Base-by-base conservation (phyloP, 768 basidiomycete genomes). In the Termitomyces sp. region DNA sequence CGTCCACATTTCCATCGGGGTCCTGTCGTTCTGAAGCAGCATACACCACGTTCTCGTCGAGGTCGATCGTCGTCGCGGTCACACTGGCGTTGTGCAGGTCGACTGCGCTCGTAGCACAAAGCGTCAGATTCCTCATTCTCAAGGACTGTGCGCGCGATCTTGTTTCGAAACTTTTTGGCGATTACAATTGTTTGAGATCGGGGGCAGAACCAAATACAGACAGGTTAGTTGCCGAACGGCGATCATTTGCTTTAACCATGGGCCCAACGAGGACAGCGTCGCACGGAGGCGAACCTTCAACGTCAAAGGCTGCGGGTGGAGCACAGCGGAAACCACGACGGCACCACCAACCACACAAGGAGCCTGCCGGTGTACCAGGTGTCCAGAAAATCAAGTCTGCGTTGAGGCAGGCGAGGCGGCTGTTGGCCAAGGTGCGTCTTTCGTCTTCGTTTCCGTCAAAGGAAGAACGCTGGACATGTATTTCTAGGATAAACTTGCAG, bases 361-460 rank as follows among this genome's bases (percentile, higher is more conserved):
- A 73, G 20, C 57, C 74, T 30, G 65, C 57, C 42, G 70, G 67
- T 3, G 54, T 77, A 6, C 88, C 87, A 3, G 93, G 94, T 16
- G 81, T 94, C 6, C 89, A 89, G 65, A 97, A 93, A 73, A 75
- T 96, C 62, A 98, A 97, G 70, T 81, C 93, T 6, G 77, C 86
- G 30, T 73, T 98, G 55, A 77, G 95, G 55, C 94, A 96, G 73
- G 89, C 93, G 1, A 83, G 83, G 61, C 76, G 95, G 49, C 73
- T 98, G 39, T 78, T 96, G 36, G 88, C 89, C 27, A 95, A 89
- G 80, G 91, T 90, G 44, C 59, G 72, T 63, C 16, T 50, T 12
- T 3, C 51, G 37, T 13, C 4, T 11, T 18, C 13, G 2, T 34
- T 11, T 49, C 51, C 11, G 12, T 4, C n/a, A 27, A 22, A 1